Base-by-base conservation (phyloP, 805 yeast species). In the Wickerhamomyces bovis region DNA sequence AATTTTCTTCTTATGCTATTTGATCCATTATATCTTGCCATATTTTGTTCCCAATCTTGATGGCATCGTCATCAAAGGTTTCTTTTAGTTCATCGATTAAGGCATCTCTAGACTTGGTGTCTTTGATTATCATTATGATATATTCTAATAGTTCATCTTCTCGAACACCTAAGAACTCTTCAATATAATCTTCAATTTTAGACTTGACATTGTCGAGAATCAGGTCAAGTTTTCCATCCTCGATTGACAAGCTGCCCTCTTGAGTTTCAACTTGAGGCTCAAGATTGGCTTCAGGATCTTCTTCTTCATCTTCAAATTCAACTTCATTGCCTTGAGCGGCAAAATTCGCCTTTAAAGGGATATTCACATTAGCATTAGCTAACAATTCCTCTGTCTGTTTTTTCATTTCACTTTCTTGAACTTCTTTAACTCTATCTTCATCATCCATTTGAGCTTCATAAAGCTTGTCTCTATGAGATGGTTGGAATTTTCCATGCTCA, bases 131-230 rank as follows among this genome's bases (percentile, higher is more conserved):
- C 30, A 65, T 65, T 31, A 64, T 55, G 25, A 80, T 67, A 44
- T 72, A 75, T 2, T 69, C 68, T 13, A 71, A 62, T 50, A 80
- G 65, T 39, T 75, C 72, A 13, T 74, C 78, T 50, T 80, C 86
- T 43, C 66, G 63, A 40, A 76, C 65, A 1, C 84, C 85, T 41
- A 80, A 58, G 46, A 69, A 75, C 47, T 78, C 80, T 45, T 72
- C 79, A 28, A 80, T 61, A 41, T 76, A 64, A 3, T 58, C 60
- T n/a, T 64, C 68, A 19, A 78, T 63, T 48, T 70, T 71, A 0
- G 55, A 53, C 28, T 64, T 64, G 21, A 77, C 52, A 9, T 54
- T 26, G 0, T 48, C 56, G 22, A 67, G 48, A 3, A 59, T 31
- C 2, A 30, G 9, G 2, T 45, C 48, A 4, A 65, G 44, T 26